phyloP scores from a whole-genome alignment of 345 rosid genomes.

The Psidium friedrichsthalianum region DNA sequence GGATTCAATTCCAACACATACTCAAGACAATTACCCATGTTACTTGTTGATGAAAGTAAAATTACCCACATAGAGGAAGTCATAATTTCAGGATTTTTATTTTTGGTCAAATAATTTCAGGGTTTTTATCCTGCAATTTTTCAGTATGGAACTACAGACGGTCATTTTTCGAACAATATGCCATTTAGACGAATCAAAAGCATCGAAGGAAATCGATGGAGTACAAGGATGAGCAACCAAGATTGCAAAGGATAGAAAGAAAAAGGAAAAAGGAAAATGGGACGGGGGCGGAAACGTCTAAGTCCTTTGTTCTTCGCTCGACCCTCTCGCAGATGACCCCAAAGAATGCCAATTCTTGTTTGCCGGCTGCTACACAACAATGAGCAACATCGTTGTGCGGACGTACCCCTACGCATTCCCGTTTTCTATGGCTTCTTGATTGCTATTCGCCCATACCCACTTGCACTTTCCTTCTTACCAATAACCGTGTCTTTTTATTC shows the following conservation, averaged over 20 bases:
- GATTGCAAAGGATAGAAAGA: not conserved
- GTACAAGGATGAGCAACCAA: not conserved
- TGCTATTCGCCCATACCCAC: not conserved
- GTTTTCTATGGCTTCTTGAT: not conserved
- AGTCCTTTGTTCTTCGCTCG: not conserved
- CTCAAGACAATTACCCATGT: not conserved
- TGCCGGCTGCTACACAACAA: not conserved
- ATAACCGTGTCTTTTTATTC: not conserved
- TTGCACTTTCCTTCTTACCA: not conserved
- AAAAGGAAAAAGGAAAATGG: not conserved
- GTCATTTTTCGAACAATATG: not conserved
- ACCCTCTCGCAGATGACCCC: not conserved
- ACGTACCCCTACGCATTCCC: not conserved
- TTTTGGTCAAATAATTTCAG: not conserved
- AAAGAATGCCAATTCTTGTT: not conserved
- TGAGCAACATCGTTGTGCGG: not conserved
- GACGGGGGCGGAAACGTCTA: not conserved
- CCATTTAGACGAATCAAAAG: not conserved
- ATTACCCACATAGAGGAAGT: not conserved
- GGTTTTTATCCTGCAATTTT: not conserved
- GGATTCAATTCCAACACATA: not conserved
- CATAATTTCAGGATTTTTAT: not conserved
- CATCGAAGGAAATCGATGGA: not conserved
- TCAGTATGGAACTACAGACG: not conserved
- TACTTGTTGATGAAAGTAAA: not conserved